Conservation (phyloP, 768 basidiomycete genomes). For the Lactifluus rugatus region DNA sequence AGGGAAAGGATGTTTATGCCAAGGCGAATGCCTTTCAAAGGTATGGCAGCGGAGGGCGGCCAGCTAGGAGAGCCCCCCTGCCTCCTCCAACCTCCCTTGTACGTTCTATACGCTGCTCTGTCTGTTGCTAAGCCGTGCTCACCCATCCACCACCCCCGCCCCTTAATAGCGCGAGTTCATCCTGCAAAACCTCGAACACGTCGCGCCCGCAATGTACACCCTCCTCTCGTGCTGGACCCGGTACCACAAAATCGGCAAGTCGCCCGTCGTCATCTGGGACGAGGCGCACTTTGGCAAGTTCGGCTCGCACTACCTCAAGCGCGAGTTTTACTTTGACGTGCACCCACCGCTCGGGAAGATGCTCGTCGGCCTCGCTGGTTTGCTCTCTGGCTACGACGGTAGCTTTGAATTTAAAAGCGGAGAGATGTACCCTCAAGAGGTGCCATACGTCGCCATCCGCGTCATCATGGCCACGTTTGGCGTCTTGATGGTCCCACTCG, state of each 20-base stretch:
- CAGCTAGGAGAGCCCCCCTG: constrained; percentile 42
- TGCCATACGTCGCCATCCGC: constrained; percentile 92
- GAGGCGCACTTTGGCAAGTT: constrained; percentile 99
- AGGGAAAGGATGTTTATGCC: constrained; percentile 58
- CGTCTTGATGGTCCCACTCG: constrained; percentile 89
- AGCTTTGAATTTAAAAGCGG: constrained; percentile 93
- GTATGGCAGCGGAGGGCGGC: constrained; percentile 40
- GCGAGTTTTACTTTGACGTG: constrained; percentile 99
- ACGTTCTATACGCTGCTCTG: constrained; percentile 11
- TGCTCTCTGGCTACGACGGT: constrained; percentile 87
- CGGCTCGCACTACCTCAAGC: constrained; percentile 94
- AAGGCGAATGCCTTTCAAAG: constrained; percentile 31
- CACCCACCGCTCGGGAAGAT: constrained; percentile 99
- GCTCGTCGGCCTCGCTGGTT: constrained; percentile 90
- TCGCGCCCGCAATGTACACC: constrained; percentile 79
- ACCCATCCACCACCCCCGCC: not conserved
- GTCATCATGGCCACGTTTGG: constrained; percentile 93
- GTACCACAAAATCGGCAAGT: constrained; percentile 84
- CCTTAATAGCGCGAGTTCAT: constrained; percentile 56
- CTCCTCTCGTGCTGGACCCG: constrained; percentile 92
- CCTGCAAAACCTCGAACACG: constrained; percentile 67
- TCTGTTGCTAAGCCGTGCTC: not conserved
- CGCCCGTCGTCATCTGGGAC: constrained; percentile 90
- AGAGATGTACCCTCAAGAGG: constrained; percentile 65
- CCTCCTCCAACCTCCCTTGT: constrained; percentile 50